Base-by-base conservation (phyloP, 108 stramenopile species). In the Aureococcus anophagefferens region DNA sequence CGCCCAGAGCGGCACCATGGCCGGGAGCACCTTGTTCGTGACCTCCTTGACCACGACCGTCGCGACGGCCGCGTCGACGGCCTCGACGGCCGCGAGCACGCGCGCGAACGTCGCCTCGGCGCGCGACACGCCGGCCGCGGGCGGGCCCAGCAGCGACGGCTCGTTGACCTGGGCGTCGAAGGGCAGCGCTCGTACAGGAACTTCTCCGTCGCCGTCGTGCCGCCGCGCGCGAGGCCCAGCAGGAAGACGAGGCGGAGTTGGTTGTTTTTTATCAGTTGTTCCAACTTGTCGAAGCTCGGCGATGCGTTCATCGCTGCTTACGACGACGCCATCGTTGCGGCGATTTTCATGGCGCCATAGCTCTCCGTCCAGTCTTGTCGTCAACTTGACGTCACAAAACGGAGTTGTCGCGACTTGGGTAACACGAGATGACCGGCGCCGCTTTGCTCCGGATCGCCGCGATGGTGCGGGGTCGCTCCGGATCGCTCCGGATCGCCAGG, bases 131-230 rank as follows among this genome's bases (percentile, higher is more conserved):
- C 51, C 51, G 51, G 4, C 51, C 7, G 37, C 37, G 7, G 51
- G 51, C 51, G 25, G 51, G 17, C 51, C 51, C 25, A 59, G 25
- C 3, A 59, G 25, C 17, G 21, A 25, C 21, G 51, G 51, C 51
- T 59, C 51, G 51, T 59, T 59, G 51, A 59, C 51, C 51, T 59
- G 51, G 51, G 25, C 25, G 51, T 59, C 51, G 51, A 59, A 59
- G 1, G 51, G 51, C 25, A 59, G 25, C 1, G 14, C 25, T 59
- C 51, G 51, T 59, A 59, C 51, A 59, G 14, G 21, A 25, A 16
- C 17, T 28, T 18, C 51, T 59, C 51, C 21, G 25, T 16, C 21
- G 51, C 51, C 51, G 51, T 59, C 51, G 51, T 59, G 51, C 51
- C 51, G 51, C 51, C 51, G 51, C 51, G 51, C 51, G 51, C 21